Percentiles rank a stretch among this genome's conserved stretches.
phyloP scores from a whole-genome alignment of 306 rosid species.

The Dryas drummondii region DNA sequence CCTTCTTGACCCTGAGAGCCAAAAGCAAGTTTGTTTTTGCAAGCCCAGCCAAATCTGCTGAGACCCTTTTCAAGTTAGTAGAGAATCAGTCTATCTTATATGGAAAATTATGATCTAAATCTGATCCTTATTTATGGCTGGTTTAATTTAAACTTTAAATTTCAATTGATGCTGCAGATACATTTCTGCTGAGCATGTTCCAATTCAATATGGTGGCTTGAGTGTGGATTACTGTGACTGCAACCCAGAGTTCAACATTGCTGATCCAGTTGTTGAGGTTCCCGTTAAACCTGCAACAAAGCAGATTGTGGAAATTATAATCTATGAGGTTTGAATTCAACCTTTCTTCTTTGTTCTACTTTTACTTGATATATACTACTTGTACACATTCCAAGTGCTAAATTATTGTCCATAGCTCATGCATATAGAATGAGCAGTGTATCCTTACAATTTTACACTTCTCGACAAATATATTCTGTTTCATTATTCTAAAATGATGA shows the following conservation, averaged over 20 bases:
- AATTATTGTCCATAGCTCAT: background rate
- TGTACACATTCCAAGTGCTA: background rate
- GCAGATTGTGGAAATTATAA: constrained; percentile 89
- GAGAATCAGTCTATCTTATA: background rate
- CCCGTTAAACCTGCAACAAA: constrained; percentile 75
- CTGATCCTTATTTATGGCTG: background rate
- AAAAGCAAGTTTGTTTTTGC: constrained; percentile 59
- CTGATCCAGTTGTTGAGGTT: constrained; percentile 63
- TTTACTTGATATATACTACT: constrained; percentile 5
- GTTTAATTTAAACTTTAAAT: background rate
- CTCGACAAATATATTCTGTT: too few relatives aligned
- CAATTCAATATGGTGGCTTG: constrained; percentile 86
- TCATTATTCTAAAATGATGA: too few relatives aligned
- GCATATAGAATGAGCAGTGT: background rate
- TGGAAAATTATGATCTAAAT: background rate
- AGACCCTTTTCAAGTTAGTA: constrained; percentile 71
- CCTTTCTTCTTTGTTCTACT: constrained; percentile 8
- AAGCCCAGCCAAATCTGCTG: constrained; percentile 44
- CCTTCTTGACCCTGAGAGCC: constrained; percentile 57
- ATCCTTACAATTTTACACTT: too few relatives aligned
- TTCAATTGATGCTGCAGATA: constrained; percentile 46
- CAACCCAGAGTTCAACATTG: constrained; percentile 75
- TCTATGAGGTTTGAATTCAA: constrained; percentile 67
- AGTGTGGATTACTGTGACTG: constrained; percentile 91
- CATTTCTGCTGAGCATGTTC: constrained; percentile 82